Evolutionary conservation across 495 filamentous ascomycete species (phyloP).

Genomic region (Penicillium subrubescens): DNA sequence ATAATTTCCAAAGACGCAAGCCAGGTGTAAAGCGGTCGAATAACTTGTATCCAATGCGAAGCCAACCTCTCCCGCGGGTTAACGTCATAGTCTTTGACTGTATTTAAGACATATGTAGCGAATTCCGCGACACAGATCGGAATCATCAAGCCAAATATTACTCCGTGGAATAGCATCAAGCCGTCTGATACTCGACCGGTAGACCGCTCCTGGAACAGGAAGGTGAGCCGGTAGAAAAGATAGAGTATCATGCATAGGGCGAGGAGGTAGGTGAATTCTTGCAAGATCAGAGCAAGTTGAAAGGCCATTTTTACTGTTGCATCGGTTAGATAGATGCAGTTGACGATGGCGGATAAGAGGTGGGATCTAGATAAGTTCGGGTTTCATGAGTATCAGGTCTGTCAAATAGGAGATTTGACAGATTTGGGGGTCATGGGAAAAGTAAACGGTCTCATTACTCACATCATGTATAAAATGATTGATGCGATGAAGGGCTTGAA

Average conservation of each 20-base stretch:
- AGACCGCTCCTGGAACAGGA: neutral
- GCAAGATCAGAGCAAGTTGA: neutral
- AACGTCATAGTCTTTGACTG: neutral
- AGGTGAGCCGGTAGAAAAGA: neutral
- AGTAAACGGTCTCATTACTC: neutral
- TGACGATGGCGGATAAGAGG: neutral
- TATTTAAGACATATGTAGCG: neutral
- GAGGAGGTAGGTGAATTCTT: neutral
- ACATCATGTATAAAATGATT: neutral
- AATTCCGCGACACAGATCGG: neutral
- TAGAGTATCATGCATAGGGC: neutral
- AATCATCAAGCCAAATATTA: neutral
- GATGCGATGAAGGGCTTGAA: neutral
- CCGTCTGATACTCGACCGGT: neutral
- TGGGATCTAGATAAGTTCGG: neutral
- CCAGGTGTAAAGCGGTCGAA: neutral
- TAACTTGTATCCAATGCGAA: neutral
- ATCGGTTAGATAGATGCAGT: neutral
- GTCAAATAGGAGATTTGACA: neutral
- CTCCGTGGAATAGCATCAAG: neutral
- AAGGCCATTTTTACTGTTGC: neutral
- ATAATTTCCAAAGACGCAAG: neutral
- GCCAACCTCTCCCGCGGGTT: neutral
- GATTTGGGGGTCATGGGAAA: neutral
- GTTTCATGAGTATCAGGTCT: neutral